A percentile compares a stretch with the other conserved stretches of the same genome.
These are phyloP conservation scores for Diversispora eburnea DNA, from an alignment of 192 early-diverging fungal genomes.

Conservation along the genomic window DNA sequence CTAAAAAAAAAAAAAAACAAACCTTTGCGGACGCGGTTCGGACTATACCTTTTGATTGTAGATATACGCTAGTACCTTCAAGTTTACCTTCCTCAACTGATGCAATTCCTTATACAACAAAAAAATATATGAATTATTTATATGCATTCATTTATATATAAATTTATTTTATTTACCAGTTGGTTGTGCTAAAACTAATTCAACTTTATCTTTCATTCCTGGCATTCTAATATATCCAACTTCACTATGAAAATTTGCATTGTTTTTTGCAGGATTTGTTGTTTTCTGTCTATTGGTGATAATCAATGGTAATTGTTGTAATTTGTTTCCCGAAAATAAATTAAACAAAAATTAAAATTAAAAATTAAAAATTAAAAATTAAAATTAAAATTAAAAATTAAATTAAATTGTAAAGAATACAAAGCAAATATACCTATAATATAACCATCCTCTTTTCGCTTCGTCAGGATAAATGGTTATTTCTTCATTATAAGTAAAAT, in stretches of 20 bases:
- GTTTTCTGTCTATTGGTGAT: conserved; percentile 10
- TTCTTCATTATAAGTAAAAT: conserved; percentile 20
- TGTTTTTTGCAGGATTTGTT: conserved; percentile 9
- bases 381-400: not conserved
- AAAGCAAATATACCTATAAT: conserved; percentile 6
- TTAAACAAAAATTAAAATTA: not conserved
- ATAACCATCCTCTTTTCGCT: conserved; percentile 20
- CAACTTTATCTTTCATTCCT: conserved; percentile 16
- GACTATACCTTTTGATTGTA: not conserved
- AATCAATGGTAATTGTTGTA: too few relatives aligned
- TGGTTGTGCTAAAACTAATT: conserved; percentile 19
- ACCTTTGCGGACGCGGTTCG: not conserved
- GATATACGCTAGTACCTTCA: conserved; percentile 5
- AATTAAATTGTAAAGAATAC: not conserved
- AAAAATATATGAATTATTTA: not conserved
- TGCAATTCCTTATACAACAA: conserved; percentile 9
- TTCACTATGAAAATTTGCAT: conserved; percentile 24
- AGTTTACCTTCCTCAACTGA: conserved; percentile 14
- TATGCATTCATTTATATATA: not conserved
- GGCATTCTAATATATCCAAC: conserved; percentile 12
- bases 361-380: not conserved
- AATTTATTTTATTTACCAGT: not conserved
- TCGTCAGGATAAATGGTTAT: conserved; percentile 18
- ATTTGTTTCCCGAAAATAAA: too few relatives aligned
- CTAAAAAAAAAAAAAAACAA: not conserved